Conservation (phyloP, 306 rosid species). For the Hippophae rhamnoides region DNA sequence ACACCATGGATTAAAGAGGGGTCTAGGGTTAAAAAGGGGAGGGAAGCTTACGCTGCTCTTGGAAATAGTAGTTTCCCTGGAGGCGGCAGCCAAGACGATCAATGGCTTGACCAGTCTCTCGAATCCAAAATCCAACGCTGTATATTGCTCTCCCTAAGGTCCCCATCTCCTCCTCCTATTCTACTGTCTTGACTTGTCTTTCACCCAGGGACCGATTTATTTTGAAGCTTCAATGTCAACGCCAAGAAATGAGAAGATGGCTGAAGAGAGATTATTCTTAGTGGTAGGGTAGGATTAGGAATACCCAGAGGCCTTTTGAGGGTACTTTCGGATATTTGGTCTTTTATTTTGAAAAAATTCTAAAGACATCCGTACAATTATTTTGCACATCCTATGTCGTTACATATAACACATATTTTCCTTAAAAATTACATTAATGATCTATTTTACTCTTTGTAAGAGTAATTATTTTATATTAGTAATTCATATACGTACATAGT, state of each 20-base stretch:
- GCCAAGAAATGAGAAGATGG: constrained; percentile 1
- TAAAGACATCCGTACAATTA: background rate
- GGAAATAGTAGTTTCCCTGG: constrained; percentile 61
- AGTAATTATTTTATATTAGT: too few relatives aligned
- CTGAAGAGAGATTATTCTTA: constrained; percentile 9
- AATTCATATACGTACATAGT: too few relatives aligned
- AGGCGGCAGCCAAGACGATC: constrained; percentile 81
- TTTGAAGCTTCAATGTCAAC: constrained; percentile 7
- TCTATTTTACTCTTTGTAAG: too few relatives aligned
- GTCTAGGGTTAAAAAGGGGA: constrained; percentile 11
- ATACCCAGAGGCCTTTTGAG: constrained; percentile 15
- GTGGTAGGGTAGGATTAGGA: constrained; percentile 8
- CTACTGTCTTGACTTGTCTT: background rate
- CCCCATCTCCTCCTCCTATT: constrained; percentile 2
- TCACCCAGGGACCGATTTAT: background rate
- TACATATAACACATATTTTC: too few relatives aligned
- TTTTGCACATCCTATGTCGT: too few relatives aligned
- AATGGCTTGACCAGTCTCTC: constrained; percentile 76
- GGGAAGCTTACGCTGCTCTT: constrained; percentile 55
- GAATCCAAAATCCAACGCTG: constrained; percentile 74
- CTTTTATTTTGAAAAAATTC: background rate
- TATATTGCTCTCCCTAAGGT: constrained; percentile 71
- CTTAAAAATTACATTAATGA: too few relatives aligned
- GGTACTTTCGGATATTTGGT: constrained; percentile 14
- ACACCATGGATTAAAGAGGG: background rate